Evolutionary conservation across 1,284 basidiomycete species (phyloP).

Genomic region (Pulchroboletus neoregius): DNA sequence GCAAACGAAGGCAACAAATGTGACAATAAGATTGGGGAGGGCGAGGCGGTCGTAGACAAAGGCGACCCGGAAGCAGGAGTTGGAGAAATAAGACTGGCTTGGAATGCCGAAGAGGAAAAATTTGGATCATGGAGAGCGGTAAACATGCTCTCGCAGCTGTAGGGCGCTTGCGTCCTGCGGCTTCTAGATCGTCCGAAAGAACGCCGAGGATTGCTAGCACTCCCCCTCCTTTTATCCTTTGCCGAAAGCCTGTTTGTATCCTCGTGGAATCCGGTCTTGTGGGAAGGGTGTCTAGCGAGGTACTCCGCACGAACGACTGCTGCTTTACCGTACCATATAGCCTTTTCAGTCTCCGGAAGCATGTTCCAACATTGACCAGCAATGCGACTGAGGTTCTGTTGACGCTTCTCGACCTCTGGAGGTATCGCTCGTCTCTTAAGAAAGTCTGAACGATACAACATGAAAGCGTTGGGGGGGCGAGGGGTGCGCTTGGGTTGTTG

Average conservation of each 20-base stretch:
- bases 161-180: slow-evolving; percentile 4
- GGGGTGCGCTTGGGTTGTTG: slow-evolving; percentile 44
- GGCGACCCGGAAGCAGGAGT: background rate
- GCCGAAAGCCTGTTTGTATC: slow-evolving; percentile 13
- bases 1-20: slow-evolving; percentile 10
- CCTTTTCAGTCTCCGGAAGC: slow-evolving; percentile 40
- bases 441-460: slow-evolving; percentile 75
- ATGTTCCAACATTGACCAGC: slow-evolving; percentile 54
- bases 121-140: slow-evolving; percentile 4
- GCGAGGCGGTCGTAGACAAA: slow-evolving; percentile 1
- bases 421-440: slow-evolving; percentile 44
- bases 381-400: slow-evolving; percentile 57
- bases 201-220: background rate
- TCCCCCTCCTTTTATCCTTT: slow-evolving; percentile 5
- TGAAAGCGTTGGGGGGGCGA: slow-evolving; percentile 80
- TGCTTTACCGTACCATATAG: slow-evolving; percentile 44
- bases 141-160: slow-evolving; percentile 15
- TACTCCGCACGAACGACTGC: slow-evolving; percentile 38
- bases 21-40: slow-evolving; percentile 14
- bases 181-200: slow-evolving; percentile 4
- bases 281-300: slow-evolving; percentile 39
- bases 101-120: background rate
- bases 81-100: slow-evolving; percentile 4
- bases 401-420: slow-evolving; percentile 41
- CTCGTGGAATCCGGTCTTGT: slow-evolving; percentile 43